Evolutionary conservation across 306 rosid species (phyloP), one percentile per base, ranked within the genome.

Genomic region (Quercus gilva): DNA sequence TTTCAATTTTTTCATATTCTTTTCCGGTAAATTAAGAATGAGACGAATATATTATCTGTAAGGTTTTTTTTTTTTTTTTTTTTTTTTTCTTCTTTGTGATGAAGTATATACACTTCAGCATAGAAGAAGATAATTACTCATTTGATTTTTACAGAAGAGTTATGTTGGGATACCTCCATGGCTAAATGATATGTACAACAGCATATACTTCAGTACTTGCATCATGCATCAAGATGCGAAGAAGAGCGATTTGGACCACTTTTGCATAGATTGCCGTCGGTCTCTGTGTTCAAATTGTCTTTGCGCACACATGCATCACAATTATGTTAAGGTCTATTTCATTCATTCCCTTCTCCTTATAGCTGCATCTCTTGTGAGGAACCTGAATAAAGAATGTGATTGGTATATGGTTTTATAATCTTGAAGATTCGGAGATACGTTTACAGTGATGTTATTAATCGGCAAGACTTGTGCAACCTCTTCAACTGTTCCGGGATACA

Each of bases 401-500:
- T 45, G 74, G 31, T 21, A 14, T 25, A 20, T 71, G 33, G 45
- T 25, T 52, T 52, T 52, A 12, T 26, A 52, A 14, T 7, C 17
- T 37, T 31, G 29, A 13, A 83, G 83, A 79, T 83, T 79, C 83
- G 78, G 12, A 79, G 86, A 60, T 79, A 83, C 33, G 56, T 79
- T n/a, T 79, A 79, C 74, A 79, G 74, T 35, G 86, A 83, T 20
- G 83, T 83, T 75, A 79, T 83, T 25, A 83, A 83, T 21, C 68
- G 71, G 43, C 77, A 49, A 55, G 86, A 83, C 68, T 75, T 83
- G 41, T 14, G 74, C 78, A 83, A 83, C 41, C 74, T 75, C 67
- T 79, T 83, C 56, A 71, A 79, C 70, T 83, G 86, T 63, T 78
- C 83, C 21, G 86, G 86, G 17, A 83, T 83, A 45, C 83, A 75